A percentile compares a stretch with the other conserved stretches of the same genome.
These are phyloP conservation scores for Amanita jacksonii DNA, from an alignment of 768 basidiomycete genomes.

Conservation along the genomic window DNA sequence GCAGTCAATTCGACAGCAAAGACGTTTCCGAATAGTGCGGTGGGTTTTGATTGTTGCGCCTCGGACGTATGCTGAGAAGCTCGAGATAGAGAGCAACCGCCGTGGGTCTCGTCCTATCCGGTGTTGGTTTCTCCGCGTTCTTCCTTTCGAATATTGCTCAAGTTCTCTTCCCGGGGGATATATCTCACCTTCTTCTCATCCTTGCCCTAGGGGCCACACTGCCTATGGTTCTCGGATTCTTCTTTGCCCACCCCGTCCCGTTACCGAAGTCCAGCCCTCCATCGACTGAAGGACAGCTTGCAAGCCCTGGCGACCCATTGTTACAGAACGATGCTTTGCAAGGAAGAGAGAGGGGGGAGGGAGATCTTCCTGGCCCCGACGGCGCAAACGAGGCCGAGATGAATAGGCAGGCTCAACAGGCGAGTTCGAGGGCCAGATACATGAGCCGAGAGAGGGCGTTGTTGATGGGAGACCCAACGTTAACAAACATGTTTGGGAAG, in stretches of 20 bases:
- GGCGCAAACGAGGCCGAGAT: not conserved
- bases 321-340: constrained; percentile 5
- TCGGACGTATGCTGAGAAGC: not conserved
- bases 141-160: constrained; percentile 75
- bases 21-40: constrained; percentile 63
- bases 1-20: constrained; percentile 78
- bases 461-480: constrained; percentile 14
- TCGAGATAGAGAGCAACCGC: constrained; percentile 59
- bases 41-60: constrained; percentile 25
- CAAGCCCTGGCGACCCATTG: not conserved
- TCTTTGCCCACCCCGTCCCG: constrained; percentile 64
- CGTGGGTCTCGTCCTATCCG: constrained; percentile 73
- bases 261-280: constrained; percentile 22
- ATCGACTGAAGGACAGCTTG: not conserved
- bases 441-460: constrained; percentile 5
- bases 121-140: constrained; percentile 88
- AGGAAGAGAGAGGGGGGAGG: not conserved
- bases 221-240: constrained; percentile 72
- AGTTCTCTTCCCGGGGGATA: constrained; percentile 64
- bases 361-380: not conserved
- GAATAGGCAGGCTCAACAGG: too few species aligned
- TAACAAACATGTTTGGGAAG: constrained; percentile 45
- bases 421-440: not conserved
- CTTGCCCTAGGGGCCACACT: constrained; percentile 71
- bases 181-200: constrained; percentile 65